phyloP scores from a whole-genome alignment of 2,329 filamentous ascomycete genomes.

The Cladorrhinum sp. region DNA sequence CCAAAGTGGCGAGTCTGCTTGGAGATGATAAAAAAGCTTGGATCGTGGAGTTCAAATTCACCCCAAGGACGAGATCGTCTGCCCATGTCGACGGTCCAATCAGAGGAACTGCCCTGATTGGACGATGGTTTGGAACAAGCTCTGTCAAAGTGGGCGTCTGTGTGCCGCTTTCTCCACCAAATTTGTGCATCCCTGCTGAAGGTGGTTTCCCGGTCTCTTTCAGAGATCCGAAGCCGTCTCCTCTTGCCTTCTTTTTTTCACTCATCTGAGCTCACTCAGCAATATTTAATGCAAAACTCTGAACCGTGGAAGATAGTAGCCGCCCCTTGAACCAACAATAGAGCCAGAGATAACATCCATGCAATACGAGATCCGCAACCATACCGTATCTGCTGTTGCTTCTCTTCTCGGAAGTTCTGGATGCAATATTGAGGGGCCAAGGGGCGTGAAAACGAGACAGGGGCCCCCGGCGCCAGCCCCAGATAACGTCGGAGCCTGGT shows the following conservation, averaged over 20 bases:
- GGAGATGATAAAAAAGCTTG: constrained; percentile 4
- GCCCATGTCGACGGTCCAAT: constrained; percentile 15
- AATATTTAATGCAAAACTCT: background rate
- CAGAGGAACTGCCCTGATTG: constrained; percentile 15
- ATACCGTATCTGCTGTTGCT: background rate
- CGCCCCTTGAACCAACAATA: background rate
- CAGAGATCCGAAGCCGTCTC: background rate
- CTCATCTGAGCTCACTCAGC: background rate
- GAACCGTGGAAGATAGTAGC: background rate
- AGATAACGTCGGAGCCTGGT: constrained; percentile 11
- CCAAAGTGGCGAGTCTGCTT: constrained; percentile 7
- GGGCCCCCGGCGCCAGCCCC: constrained; percentile 11
- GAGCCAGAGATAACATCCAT: background rate
- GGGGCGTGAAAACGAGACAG: constrained; percentile 5
- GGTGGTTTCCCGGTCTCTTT: constrained; percentile 10
- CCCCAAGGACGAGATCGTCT: constrained; percentile 9
- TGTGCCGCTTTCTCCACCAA: constrained; percentile 12
- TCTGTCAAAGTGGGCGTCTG: constrained; percentile 11
- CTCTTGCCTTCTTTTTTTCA: background rate
- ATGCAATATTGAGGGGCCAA: constrained; percentile 17
- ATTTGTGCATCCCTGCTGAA: constrained; percentile 16
- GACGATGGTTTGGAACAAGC: constrained; percentile 16
- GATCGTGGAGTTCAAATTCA: background rate
- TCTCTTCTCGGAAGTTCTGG: constrained; percentile 8
- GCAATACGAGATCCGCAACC: constrained; percentile 5